Evolutionary conservation across 306 rosid species (phyloP), one percentile per base, ranked within the genome.

Genomic region (Inga laurina): DNA sequence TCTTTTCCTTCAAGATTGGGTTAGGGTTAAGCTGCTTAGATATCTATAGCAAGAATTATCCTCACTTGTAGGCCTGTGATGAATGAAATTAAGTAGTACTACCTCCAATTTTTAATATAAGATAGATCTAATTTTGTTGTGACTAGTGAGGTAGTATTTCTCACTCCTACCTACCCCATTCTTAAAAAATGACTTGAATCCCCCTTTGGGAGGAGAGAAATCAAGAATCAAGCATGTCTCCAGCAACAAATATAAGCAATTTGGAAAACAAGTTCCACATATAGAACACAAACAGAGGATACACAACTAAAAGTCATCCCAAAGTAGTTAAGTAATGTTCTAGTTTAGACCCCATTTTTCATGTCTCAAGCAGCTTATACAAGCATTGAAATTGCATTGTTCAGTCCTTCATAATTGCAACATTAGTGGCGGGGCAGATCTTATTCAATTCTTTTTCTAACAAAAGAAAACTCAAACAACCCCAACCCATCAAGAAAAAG

Each of bases 381-480:
- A 87, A 77, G 67, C 67, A 61, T 84, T 59, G 45, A 61, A 67
- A 78, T 48, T 65, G 43, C n/a, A 32, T 6, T 65, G 9, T 21
- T 15, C 71, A 32, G 70, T 73, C 61, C 73, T 79, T 75, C 59
- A 75, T 72, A 45, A 79, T 79, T 21, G 64, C 57, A 74, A 76
- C 48, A 51, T 39, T 34, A 49, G 64, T 70, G 78, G 75, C 59
- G 22, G 52, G 77, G 68, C 6, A 45, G 43, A 74, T 51, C 44
- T 37, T 81, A 66, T 82, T 80, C 82, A 69, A 65, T 82, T 76
- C 74, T 41, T 66, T 72, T 57, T 71, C 12, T 72, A 81, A 81
- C 86, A 79, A 72, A 77, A 35, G 61, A 3, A 45, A 62, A 77
- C 61, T 66, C 32, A 59, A 72, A 43, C 48, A 48, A 16, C 59